Evolutionary conservation across 2,329 filamentous ascomycete species (phyloP).

Genomic region (Clarireedia paspali): DNA sequence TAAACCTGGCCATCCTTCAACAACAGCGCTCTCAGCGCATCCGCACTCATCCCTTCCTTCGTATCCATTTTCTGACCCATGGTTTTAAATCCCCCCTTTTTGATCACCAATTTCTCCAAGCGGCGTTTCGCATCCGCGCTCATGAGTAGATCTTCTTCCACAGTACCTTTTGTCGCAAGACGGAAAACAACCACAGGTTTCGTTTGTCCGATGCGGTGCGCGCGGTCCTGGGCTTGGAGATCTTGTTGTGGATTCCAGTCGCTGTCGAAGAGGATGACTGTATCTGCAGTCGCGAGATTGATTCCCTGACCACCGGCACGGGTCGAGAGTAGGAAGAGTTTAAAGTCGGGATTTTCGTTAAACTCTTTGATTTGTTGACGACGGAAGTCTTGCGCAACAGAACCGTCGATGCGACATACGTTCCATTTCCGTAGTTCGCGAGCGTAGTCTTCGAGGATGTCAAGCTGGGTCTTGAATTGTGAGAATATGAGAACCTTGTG

Average conservation of each 20-base stretch:
- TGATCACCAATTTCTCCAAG: conserved; percentile 90
- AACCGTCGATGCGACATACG: conserved; percentile 84
- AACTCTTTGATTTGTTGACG: conserved; percentile 66
- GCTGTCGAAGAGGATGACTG: conserved; percentile 82
- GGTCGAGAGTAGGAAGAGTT: conserved; percentile 82
- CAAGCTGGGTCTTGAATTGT: conserved; percentile 90
- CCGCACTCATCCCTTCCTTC: conserved; percentile 44
- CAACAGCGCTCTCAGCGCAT: conserved; percentile 54
- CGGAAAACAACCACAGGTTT: conserved; percentile 89
- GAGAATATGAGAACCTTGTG: conserved; percentile 96
- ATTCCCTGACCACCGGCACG: conserved; percentile 92
- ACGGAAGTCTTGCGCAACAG: conserved; percentile 66
- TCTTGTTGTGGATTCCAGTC: conserved; percentile 98
- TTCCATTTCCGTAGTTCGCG: conserved; percentile 69
- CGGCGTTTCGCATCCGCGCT: conserved; percentile 87
- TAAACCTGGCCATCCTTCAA: conserved; percentile 66
- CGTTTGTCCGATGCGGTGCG: conserved; percentile 90
- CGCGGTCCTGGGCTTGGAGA: conserved; percentile 90
- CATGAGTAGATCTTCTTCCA: conserved; percentile 80
- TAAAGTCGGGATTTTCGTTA: conserved; percentile 56
- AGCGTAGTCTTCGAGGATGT: conserved; percentile 85
- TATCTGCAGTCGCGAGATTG: conserved; percentile 86
- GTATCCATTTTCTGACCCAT: conserved; percentile 55
- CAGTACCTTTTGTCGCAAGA: conserved; percentile 84
- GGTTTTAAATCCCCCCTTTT: conserved; percentile 77